phyloP scores from a whole-genome alignment of 1,284 basidiomycete genomes.

The Cystobasidium sp. region DNA sequence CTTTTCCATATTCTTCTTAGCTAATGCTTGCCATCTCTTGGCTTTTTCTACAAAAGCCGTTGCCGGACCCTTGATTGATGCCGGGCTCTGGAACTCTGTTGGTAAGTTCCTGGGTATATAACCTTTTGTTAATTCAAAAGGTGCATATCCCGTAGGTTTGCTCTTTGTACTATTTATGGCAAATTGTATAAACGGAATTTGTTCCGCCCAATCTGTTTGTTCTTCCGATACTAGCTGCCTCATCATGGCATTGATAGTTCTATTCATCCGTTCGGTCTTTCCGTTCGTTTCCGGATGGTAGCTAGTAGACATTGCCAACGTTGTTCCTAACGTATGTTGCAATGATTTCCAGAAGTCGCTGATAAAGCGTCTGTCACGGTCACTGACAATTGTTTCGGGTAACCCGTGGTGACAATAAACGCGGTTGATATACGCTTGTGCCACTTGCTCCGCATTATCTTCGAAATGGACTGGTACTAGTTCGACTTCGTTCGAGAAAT shows the following conservation, averaged over 20 bases:
- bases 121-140: background rate
- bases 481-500: too few relatives aligned
- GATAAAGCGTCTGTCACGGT: too few relatives aligned
- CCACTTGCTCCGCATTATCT: too few relatives aligned
- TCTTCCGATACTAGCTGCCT: background rate
- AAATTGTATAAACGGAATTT: background rate
- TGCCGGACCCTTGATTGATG: background rate
- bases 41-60: background rate
- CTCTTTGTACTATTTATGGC: background rate
- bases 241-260: slow-evolving; percentile 1
- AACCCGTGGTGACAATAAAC: too few relatives aligned
- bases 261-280: background rate
- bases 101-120: background rate
- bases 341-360: too few relatives aligned
- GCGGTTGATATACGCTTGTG: too few relatives aligned
- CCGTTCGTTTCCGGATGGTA: background rate
- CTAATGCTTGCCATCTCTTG: background rate
- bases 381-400: too few relatives aligned
- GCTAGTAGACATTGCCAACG: background rate
- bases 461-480: too few relatives aligned
- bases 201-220: background rate
- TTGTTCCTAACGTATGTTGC: background rate
- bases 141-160: background rate
- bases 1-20: background rate
- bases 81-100: background rate